These are phyloP conservation scores for Daldinia sp. DNA, from an alignment of 2,329 filamentous ascomycete species.

Conservation along the genomic window DNA sequence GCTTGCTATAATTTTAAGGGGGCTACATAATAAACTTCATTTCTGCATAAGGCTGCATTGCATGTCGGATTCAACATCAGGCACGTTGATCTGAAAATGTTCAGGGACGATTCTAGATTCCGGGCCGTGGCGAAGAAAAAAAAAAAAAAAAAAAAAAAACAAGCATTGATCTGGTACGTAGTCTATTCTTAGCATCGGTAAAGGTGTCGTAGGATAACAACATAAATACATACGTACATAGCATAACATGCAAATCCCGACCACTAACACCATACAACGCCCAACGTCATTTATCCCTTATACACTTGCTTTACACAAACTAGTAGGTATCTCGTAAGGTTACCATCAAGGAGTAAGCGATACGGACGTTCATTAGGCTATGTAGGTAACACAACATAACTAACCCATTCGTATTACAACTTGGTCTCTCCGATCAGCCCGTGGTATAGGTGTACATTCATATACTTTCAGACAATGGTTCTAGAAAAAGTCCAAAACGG, in stretches of 20 bases:
- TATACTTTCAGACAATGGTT: not conserved
- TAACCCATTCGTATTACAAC: conserved; percentile 4
- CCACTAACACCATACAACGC: not conserved
- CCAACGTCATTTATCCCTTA: not conserved
- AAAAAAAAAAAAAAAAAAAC: not conserved
- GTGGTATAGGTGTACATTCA: not conserved
- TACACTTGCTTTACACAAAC: not conserved
- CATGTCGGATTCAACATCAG: conserved; percentile 1
- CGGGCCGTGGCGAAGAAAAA: conserved; percentile 7
- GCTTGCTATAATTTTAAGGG: not conserved
- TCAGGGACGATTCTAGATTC: conserved; percentile 6
- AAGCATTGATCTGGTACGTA: conserved; percentile 3
- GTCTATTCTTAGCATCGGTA: conserved; percentile 16
- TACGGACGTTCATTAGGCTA: conserved; percentile 1
- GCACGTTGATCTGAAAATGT: not conserved
- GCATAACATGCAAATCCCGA: not conserved
- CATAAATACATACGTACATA: not conserved
- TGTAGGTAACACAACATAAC: not conserved
- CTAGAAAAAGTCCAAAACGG: not conserved
- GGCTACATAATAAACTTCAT: not conserved
- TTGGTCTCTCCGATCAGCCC: not conserved
- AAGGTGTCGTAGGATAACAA: conserved; percentile 1
- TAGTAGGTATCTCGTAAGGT: conserved; percentile 1
- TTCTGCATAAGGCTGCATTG: not conserved
- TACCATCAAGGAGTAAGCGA: conserved; percentile 2